Conservation (phyloP, 2,329 filamentous ascomycete species). For the Pseudocercospora eumusae region DNA sequence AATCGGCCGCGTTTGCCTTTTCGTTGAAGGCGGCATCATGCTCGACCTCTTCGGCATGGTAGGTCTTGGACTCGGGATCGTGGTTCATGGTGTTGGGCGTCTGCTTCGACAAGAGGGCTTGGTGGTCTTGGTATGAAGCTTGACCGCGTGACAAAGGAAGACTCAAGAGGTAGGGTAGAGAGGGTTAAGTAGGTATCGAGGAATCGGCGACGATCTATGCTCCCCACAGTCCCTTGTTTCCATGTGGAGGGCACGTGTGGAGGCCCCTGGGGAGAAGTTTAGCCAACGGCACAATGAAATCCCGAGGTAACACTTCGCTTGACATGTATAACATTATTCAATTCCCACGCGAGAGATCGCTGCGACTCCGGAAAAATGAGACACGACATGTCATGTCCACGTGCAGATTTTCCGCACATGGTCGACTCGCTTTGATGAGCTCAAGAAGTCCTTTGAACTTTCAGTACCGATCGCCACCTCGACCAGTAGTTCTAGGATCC, state of each 20-base stretch:
- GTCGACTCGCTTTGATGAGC: neutral
- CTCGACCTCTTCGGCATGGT: conserved; percentile 3
- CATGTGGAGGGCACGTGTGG: neutral
- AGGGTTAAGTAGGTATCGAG: neutral
- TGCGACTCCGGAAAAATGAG: neutral
- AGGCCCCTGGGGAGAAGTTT: neutral
- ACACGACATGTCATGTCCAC: neutral
- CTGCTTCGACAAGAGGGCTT: neutral
- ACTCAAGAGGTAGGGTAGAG: no score
- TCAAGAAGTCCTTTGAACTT: neutral
- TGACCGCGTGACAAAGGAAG: neutral
- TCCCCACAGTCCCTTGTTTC: neutral
- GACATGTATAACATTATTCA: no score
- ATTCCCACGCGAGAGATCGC: no score
- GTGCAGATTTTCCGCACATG: neutral
- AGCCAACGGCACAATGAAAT: neutral
- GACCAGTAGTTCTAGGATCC: neutral
- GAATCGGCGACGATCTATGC: neutral
- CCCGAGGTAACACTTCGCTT: neutral
- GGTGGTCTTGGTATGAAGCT: neutral
- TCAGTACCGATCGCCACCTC: neutral
- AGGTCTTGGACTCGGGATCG: neutral
- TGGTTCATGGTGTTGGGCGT: neutral
- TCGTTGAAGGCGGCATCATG: conserved; percentile 14
- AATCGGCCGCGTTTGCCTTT: conserved; percentile 39